These are phyloP conservation scores for Leishmania aethiopica DNA, from an alignment of 208 protist genomes.

Conservation along the genomic window DNA sequence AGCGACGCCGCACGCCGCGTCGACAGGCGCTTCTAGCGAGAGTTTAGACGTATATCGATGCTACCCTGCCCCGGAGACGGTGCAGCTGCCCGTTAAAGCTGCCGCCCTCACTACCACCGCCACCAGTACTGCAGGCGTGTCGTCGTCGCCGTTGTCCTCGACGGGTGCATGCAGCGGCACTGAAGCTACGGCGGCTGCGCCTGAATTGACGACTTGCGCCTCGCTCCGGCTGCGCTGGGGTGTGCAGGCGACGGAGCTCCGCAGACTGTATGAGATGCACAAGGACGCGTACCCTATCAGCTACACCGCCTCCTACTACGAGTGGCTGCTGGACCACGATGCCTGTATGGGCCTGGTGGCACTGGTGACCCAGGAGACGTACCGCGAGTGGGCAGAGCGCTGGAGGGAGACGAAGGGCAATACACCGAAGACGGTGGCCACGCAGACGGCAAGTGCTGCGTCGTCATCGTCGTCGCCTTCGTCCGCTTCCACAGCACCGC, in stretches of 20 bases:
- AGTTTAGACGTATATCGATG: slow-evolving; percentile 11
- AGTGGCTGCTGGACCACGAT: slow-evolving; percentile 44
- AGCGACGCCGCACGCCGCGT: neutral
- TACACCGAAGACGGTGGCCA: neutral
- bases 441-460: neutral
- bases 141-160: neutral
- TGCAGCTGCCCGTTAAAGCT: slow-evolving; percentile 6
- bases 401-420: neutral
- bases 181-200: neutral
- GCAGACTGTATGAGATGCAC: slow-evolving; percentile 52
- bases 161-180: neutral
- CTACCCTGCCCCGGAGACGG: slow-evolving; percentile 22
- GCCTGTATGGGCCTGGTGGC: slow-evolving; percentile 50
- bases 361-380: slow-evolving; percentile 34
- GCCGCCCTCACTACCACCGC: neutral
- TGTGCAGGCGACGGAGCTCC: slow-evolving; percentile 43
- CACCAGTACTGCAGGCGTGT: neutral
- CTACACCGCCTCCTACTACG: slow-evolving; percentile 63
- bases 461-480: neutral
- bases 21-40: neutral
- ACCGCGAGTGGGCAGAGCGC: neutral
- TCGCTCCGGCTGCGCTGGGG: slow-evolving; percentile 70
- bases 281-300: slow-evolving; percentile 56
- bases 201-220: neutral
- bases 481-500: neutral